These are phyloP conservation scores for Sporothrix globosa DNA, from an alignment of 2,329 filamentous ascomycete species.

Conservation along the genomic window DNA sequence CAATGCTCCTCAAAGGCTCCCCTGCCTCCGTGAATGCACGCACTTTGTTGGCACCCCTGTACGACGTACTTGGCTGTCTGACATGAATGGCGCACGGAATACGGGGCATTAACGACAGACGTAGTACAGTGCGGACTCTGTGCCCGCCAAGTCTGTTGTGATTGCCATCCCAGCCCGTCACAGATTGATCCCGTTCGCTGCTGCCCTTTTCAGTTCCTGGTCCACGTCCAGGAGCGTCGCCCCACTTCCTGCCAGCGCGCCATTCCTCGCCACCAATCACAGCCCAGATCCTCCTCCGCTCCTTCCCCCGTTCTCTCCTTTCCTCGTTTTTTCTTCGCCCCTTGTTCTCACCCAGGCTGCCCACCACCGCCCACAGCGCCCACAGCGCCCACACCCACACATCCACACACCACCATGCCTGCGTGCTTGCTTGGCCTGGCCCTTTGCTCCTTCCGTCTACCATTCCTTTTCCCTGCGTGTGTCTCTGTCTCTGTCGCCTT, in stretches of 20 bases:
- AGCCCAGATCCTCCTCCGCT: not conserved
- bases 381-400: slow-evolving; percentile 13
- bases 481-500: not conserved
- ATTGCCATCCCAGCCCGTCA: not conserved
- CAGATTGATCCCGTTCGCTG: not conserved
- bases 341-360: slow-evolving; percentile 19
- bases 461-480: not conserved
- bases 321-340: slow-evolving; percentile 13
- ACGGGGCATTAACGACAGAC: no score
- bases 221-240: not conserved
- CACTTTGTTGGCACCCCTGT: slow-evolving; percentile 21
- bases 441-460: slow-evolving; percentile 22
- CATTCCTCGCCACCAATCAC: slow-evolving; percentile 23
- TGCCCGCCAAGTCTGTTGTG: not conserved
- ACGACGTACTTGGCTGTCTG: not conserved
- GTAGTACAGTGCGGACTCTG: slow-evolving; percentile 10
- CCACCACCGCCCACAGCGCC: slow-evolving; percentile 8
- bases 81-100: no score
- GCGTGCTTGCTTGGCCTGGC: slow-evolving; percentile 1
- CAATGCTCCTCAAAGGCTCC: not conserved
- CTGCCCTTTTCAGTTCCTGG: not conserved
- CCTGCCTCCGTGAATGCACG: slow-evolving; percentile 10
- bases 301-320: slow-evolving; percentile 14
- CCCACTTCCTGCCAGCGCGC: slow-evolving; percentile 26
- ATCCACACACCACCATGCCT: not conserved